phyloP scores from a whole-genome alignment of 176 grass and related monocot species.

The Aegilops speltoides region DNA sequence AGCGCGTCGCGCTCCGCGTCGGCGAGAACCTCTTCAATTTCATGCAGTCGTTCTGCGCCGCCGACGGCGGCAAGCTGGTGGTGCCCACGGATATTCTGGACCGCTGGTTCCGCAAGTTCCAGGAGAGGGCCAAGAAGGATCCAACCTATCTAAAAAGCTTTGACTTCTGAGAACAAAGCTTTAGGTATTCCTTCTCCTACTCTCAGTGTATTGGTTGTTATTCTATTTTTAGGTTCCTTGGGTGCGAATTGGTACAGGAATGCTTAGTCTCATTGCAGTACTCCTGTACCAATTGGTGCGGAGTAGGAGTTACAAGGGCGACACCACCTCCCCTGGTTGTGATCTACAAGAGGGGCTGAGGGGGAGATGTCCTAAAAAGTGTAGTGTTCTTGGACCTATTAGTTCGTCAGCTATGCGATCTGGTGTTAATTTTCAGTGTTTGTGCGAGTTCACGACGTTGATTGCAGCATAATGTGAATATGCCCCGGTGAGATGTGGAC shows the following conservation, averaged over 20 bases:
- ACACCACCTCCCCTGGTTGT: not conserved
- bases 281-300: too few relatives aligned
- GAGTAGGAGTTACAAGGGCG: not conserved
- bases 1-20: conserved; percentile 72
- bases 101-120: conserved; percentile 94
- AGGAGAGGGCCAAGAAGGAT: conserved; percentile 87
- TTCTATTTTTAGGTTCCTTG: not conserved
- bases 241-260: not conserved
- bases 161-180: conserved; percentile 56
- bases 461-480: not conserved
- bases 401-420: not conserved
- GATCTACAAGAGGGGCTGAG: not conserved
- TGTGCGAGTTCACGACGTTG: not conserved
- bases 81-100: conserved; percentile 91
- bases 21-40: conserved; percentile 98
- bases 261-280: not conserved
- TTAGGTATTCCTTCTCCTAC: conserved; percentile 32
- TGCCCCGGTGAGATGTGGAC: not conserved
- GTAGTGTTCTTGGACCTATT: not conserved
- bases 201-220: not conserved
- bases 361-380: not conserved
- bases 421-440: not conserved
- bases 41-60: conserved; percentile 95
- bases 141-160: conserved; percentile 78
- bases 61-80: conserved; percentile 78